Base-by-base conservation (phyloP, 2,329 filamentous ascomycete genomes). In the Talaromyces piceae region DNA sequence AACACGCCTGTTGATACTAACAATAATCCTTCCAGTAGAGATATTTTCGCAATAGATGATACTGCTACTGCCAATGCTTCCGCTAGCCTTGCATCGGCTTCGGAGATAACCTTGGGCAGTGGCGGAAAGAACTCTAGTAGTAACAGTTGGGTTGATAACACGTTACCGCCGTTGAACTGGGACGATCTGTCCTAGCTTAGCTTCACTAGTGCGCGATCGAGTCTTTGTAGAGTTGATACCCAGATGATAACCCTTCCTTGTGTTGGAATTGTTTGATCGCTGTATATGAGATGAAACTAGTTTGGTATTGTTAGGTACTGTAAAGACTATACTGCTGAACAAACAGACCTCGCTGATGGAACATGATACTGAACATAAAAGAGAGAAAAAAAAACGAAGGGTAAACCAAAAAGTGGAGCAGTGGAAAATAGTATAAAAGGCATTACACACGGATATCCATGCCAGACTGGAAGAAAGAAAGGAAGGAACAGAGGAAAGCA, bases 101-200 rank as follows among this genome's bases (percentile, higher is more conserved):
- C 23, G 25, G 20, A 23, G 23, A 16, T 12, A 1, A 3, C 39
- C 12, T 22, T 11, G 18, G 9, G 20, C 3, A 41, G 16, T 25
- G 23, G 20, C 23, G 39, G 39, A 9, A 43, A 25, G 13, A 43
- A 25, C 11, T 23, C 20, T 26, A 16, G 2, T 26, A 22, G 39
- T 25, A 25, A 16, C 16, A 53, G 48, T 13, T 71, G 67, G 67
- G 60, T 61, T 8, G 67, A 70, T 51, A 70, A 70, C 52, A 70
- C 68, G 1, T 59, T 72, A 31, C 65, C 68, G 13, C 68, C 69
- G 20, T 62, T 71, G 59, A 54, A 66, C 30, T 72, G 69, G 69
- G 68, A 71, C 58, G 68, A 71, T 33, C 49, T 70, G 25, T 46
- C n/a, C 20, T 41, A 26, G 28, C 3, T 13, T 41, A 37, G 43